Evolutionary conservation across 345 rosid genomes (phyloP), one percentile per base, ranked within the genome.

Genomic region (Euphorbia tirucalli): DNA sequence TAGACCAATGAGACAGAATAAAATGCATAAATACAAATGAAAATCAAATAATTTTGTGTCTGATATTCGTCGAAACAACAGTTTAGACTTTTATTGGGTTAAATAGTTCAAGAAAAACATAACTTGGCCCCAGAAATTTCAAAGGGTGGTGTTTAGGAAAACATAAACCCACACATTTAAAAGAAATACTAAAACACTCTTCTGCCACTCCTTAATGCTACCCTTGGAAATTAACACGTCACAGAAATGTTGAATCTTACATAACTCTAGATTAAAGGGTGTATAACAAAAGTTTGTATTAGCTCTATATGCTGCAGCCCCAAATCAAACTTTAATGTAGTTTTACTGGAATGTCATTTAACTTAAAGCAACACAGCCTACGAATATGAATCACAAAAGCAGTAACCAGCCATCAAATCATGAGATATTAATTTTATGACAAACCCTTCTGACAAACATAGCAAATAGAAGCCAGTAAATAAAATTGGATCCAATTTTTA

Each of bases 1-100:
- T 15, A 73, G 72, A 71, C 69, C 74, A 65, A 71, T 75, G 69
- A 85, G 72, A 78, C 62, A 70, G 27, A 80, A 80, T 32, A 31
- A 50, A 48, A 52, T 52, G 57, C 11, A 19, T 52, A 5, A 15
- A 48, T 14, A 48, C n/a, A 5, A 52, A 21, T 6, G 11, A 41
- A 37, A 41, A 41, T 41, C 11, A 41, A 5, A 41, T 41, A 41
- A 41, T 10, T 41, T 41, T 10, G 10, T 6, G 44, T 6, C 44
- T 41, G 44, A 41, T 41, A 41, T 41, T 32, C 37, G 5, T 32
- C 2, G 37, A 32, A 32, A 32, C 37, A 32, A 32, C 5, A 32
- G 2, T 48, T n/a, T n/a, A n/a, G n/a, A n/a, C n/a, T n/a, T n/a
- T n/a, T n/a, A n/a, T n/a, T n/a, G n/a, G n/a, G n/a, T n/a, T n/a